Conservation (phyloP, 2,329 filamentous ascomycete genomes). For the Scolecobasidium constrictum region DNA sequence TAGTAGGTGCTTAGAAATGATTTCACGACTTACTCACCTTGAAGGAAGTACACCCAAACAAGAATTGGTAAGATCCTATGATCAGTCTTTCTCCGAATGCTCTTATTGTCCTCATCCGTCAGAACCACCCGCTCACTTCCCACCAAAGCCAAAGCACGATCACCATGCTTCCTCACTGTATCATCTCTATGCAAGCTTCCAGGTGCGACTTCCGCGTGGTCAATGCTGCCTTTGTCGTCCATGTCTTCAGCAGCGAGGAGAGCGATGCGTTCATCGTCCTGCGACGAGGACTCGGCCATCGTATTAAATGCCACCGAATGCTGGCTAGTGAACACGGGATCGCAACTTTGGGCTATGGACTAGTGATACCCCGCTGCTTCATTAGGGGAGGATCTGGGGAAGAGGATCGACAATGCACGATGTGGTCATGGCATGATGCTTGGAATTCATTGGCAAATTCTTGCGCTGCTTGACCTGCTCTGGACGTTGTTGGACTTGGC, state of each 20-base stretch:
- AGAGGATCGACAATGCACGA: no score
- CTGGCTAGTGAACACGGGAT: no score
- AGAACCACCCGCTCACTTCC: conserved; percentile 18
- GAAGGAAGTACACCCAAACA: conserved; percentile 49
- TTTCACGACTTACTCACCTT: conserved; percentile 33
- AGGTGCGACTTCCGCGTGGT: background rate
- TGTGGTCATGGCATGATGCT: no score
- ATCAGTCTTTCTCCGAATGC: conserved; percentile 52
- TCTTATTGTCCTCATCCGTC: conserved; percentile 36
- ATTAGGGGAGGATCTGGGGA: no score
- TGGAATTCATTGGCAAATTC: no score
- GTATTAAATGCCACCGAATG: no score
- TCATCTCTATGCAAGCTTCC: background rate
- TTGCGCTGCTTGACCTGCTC: no score
- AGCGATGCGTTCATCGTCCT: background rate
- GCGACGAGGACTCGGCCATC: background rate
- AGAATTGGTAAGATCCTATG: conserved; percentile 44
- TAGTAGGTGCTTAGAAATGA: background rate
- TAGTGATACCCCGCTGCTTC: no score
- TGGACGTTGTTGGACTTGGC: no score
- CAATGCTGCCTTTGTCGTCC: background rate
- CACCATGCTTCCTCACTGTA: background rate
- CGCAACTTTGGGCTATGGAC: no score
- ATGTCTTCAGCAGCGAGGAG: background rate
- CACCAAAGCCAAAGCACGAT: background rate